Conservation (phyloP, 2,329 filamentous ascomycete genomes). For the Claviceps fusiformis region DNA sequence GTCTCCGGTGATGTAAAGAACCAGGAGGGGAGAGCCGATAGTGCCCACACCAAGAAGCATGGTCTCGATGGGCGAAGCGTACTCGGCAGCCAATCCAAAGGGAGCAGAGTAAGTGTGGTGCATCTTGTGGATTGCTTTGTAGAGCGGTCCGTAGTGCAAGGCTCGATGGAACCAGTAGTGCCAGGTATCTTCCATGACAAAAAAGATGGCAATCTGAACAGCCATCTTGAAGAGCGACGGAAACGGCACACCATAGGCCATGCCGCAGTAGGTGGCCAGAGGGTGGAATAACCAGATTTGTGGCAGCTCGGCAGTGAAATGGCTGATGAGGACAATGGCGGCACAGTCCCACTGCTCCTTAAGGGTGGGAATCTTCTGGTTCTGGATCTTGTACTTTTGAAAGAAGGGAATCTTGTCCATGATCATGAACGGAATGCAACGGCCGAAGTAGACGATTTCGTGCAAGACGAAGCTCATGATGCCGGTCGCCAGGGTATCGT, state of each 20-base stretch:
- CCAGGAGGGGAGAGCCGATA: constrained; percentile 69
- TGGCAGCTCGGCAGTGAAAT: constrained; percentile 95
- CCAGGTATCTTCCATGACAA: constrained; percentile 92
- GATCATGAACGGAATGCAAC: constrained; percentile 80
- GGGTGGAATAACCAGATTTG: constrained; percentile 99
- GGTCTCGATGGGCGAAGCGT: constrained; percentile 92
- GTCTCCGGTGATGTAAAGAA: constrained; percentile 70
- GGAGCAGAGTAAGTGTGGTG: constrained; percentile 98
- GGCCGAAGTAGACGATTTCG: constrained; percentile 88
- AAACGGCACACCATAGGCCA: constrained; percentile 81
- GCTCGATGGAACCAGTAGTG: constrained; percentile 94
- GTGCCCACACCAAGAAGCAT: constrained; percentile 86
- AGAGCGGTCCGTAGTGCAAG: constrained; percentile 88
- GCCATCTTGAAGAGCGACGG: constrained; percentile 75
- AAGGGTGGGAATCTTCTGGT: constrained; percentile 75
- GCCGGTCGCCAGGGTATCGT: constrained; percentile 89
- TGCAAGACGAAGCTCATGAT: constrained; percentile 97
- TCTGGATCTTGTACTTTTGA: constrained; percentile 89
- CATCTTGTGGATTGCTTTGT: constrained; percentile 96
- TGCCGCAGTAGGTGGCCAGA: constrained; percentile 81
- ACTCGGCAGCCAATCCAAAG: constrained; percentile 92
- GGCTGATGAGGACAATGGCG: constrained; percentile 78
- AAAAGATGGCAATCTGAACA: constrained; percentile 85
- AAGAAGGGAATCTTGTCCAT: constrained; percentile 81
- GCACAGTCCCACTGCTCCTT: constrained; percentile 94